phyloP scores from a whole-genome alignment of 169 alveolate genomes.

The Babesia ovata region DNA sequence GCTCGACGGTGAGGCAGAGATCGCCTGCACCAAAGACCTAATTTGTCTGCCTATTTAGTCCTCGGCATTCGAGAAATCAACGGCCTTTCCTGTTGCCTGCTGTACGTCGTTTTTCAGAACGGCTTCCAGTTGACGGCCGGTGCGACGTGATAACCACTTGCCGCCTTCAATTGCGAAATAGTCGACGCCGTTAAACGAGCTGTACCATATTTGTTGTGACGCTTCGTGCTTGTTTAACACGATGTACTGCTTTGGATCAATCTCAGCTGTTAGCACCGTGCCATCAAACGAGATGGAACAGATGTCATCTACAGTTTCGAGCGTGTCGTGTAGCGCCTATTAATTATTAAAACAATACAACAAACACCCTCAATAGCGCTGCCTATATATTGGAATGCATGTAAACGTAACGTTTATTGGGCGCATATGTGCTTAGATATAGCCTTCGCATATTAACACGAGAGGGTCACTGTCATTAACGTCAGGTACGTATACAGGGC shows the following conservation, averaged over 20 bases:
- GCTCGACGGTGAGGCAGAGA: conserved; percentile 53
- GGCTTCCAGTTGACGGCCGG: conserved; percentile 44
- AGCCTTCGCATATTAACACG: no score
- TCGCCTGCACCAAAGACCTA: conserved; percentile 64
- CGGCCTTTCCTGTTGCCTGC: conserved; percentile 43
- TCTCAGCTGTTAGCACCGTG: conserved; percentile 42
- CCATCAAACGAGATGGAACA: conserved; percentile 60
- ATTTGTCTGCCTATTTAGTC: conserved; percentile 55
- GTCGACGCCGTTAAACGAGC: conserved; percentile 64
- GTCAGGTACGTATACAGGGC: no score
- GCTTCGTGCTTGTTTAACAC: conserved; percentile 68
- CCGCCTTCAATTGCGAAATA: conserved; percentile 41
- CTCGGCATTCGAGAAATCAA: conserved; percentile 11
- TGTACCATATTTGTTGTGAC: conserved; percentile 65
- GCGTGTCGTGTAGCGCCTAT: conserved; percentile 48
- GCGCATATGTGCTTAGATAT: background rate
- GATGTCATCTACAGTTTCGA: conserved; percentile 55
- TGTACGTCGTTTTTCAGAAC: conserved; percentile 35
- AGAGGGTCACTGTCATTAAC: no score
- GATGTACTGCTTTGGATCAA: conserved; percentile 41
- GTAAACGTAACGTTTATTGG: background rate
- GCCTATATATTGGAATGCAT: no score
- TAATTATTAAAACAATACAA: no score
- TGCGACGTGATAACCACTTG: conserved; percentile 56
- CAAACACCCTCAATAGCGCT: no score